Conservation (phyloP, 140 eudicot species). For the Senecio squalidus region DNA sequence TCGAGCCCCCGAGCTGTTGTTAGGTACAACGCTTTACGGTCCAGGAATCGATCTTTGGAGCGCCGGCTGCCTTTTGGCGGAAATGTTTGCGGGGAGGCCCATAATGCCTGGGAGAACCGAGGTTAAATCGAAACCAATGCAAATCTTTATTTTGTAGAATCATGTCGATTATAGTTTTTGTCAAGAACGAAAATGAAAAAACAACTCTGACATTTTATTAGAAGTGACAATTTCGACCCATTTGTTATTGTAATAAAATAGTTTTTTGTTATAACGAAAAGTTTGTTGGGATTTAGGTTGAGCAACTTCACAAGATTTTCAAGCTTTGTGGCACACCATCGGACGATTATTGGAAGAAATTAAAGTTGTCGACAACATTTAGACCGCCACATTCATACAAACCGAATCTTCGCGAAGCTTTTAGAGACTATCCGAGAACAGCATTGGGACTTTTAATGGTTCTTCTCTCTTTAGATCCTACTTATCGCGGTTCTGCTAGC, state of each 20-base stretch:
- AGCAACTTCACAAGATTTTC: slow-evolving; percentile 63
- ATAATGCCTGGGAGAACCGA: slow-evolving; percentile 72
- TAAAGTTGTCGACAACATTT: slow-evolving; percentile 47
- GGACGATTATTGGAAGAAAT: slow-evolving; percentile 52
- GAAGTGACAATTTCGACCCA: too few relatives aligned
- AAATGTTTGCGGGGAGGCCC: slow-evolving; percentile 63
- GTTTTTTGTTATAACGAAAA: background rate
- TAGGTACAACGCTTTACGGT: slow-evolving; percentile 60
- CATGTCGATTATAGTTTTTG: too few relatives aligned
- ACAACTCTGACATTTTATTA: too few relatives aligned
- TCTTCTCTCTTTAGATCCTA: slow-evolving; percentile 61
- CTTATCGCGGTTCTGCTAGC: slow-evolving; percentile 44
- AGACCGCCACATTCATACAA: slow-evolving; percentile 61
- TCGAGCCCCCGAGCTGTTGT: slow-evolving; percentile 59
- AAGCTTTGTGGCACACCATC: slow-evolving; percentile 76
- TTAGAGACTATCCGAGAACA: slow-evolving; percentile 44
- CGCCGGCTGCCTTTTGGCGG: slow-evolving; percentile 73
- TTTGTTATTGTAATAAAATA: too few relatives aligned
- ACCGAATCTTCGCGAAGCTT: slow-evolving; percentile 42
- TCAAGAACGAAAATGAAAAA: too few relatives aligned
- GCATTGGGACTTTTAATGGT: slow-evolving; percentile 43
- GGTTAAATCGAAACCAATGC: slow-evolving; percentile 21
- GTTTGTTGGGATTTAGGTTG: slow-evolving; percentile 33
- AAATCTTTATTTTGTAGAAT: too few relatives aligned
- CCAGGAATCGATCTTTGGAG: slow-evolving; percentile 69